Percentiles rank a stretch among this genome's conserved stretches.
phyloP scores from a whole-genome alignment of 257 asterid genomes.

The Rauvolfia tetraphylla region DNA sequence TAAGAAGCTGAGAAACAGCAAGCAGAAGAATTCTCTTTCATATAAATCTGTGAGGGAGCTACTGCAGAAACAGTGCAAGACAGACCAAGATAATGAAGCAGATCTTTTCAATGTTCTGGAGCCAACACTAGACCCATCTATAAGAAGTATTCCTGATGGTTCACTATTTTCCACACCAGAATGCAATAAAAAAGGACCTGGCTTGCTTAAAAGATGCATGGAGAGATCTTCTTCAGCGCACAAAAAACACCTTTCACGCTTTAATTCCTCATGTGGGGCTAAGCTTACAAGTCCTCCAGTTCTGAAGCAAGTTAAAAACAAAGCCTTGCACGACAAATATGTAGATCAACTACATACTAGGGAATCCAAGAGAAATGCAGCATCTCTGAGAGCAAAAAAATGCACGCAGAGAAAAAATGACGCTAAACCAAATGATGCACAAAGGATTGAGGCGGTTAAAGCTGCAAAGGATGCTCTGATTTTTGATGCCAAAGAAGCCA shows the following conservation, averaged over 20 bases:
- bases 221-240: conserved; percentile 44
- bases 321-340: conserved; percentile 78
- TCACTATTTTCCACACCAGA: conserved; percentile 44
- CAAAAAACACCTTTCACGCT: conserved; percentile 40
- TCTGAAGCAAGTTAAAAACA: conserved; percentile 73
- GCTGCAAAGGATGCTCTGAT: conserved; percentile 64
- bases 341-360: conserved; percentile 74
- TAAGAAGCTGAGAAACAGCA: conserved; percentile 36
- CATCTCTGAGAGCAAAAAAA: conserved; percentile 42
- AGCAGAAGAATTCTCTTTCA: conserved; percentile 37
- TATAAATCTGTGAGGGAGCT: conserved; percentile 59
- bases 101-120: conserved; percentile 71
- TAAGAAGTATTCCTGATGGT: conserved; percentile 19
- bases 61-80: conserved; percentile 51
- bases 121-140: conserved; percentile 35
- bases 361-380: conserved; percentile 79
- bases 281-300: conserved; percentile 67
- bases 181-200: conserved; percentile 26
- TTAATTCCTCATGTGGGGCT: conserved; percentile 26
- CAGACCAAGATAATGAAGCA: conserved; percentile 39
- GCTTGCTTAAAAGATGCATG: conserved; percentile 31
- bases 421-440: conserved; percentile 18
- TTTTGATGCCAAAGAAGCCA: conserved; percentile 57
- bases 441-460: conserved; percentile 34
- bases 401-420: conserved; percentile 12